These are phyloP conservation scores for Cucurbita pepo DNA, from an alignment of 306 rosid species.

Conservation along the genomic window DNA sequence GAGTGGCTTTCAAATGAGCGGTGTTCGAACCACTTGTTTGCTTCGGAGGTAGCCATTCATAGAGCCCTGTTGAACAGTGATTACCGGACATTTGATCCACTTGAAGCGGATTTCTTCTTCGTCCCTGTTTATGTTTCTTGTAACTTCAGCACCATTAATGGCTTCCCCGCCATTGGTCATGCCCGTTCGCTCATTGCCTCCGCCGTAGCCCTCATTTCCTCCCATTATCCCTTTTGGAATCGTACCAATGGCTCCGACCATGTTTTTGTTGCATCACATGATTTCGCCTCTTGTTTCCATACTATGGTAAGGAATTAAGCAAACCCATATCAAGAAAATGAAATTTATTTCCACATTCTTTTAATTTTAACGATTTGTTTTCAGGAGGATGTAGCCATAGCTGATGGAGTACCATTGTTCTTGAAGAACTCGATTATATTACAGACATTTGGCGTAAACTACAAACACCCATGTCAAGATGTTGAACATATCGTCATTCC, in stretches of 20 bases:
- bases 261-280: conserved; percentile 85
- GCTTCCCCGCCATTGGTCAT: conserved; percentile 91
- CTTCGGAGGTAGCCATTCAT: conserved; percentile 78
- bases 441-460: conserved; percentile 69
- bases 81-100: conserved; percentile 43
- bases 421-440: conserved; percentile 65
- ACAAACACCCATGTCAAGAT: conserved; percentile 69
- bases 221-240: conserved; percentile 54
- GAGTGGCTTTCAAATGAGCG: conserved; percentile 52
- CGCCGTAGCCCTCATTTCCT: conserved; percentile 36
- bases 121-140: conserved; percentile 90
- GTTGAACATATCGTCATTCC: conserved; percentile 85
- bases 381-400: conserved; percentile 74
- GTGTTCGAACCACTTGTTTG: conserved; percentile 57
- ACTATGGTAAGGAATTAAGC: conserved; percentile 33
- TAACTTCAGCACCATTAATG: conserved; percentile 72
- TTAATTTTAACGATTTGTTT: neutral
- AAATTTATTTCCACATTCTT: neutral
- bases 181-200: conserved; percentile 63
- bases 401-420: conserved; percentile 56
- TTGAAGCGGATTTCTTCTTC: conserved; percentile 68
- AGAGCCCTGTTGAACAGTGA: conserved; percentile 51
- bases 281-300: conserved; percentile 83
- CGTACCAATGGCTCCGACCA: conserved; percentile 69
- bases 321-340: neutral